Evolutionary conservation across 106 monocot species (phyloP).

Genomic region (Hemerocallis citrina): DNA sequence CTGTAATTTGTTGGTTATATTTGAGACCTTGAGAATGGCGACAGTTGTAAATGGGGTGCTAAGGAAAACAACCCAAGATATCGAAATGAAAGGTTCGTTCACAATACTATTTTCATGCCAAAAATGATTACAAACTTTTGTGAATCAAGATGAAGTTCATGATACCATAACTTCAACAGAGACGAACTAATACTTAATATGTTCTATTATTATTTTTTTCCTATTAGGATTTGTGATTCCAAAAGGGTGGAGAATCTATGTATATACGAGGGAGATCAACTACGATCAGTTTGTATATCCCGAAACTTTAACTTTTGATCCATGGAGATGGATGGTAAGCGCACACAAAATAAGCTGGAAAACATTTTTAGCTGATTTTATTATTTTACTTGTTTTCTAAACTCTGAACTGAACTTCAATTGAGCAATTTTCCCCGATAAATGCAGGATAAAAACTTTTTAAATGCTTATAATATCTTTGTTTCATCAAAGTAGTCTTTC

Average conservation of each 20-base stretch:
- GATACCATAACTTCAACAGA: background rate
- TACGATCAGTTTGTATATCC: constrained; percentile 63
- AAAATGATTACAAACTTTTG: background rate
- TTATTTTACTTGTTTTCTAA: no score
- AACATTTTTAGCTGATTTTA: no score
- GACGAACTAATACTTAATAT: background rate
- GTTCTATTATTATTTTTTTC: background rate
- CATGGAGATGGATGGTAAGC: constrained; percentile 98
- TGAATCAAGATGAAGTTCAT: no score
- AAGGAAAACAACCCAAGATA: constrained; percentile 82
- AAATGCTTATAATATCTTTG: no score
- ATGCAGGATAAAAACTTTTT: no score
- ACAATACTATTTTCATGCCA: background rate
- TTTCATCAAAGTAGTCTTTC: no score
- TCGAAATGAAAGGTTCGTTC: constrained; percentile 71
- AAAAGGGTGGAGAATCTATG: constrained; percentile 93
- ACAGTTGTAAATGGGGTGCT: constrained; percentile 90
- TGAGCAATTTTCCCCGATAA: no score
- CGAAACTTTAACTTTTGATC: constrained; percentile 85
- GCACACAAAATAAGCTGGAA: no score
- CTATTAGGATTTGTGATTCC: constrained; percentile 70
- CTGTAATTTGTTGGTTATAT: constrained; percentile 55
- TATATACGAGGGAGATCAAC: constrained; percentile 86
- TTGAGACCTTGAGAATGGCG: constrained; percentile 78
- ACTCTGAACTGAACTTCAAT: no score